Base-by-base conservation (phyloP, 805 yeast species). In the Blastobotrys attinorum region DNA sequence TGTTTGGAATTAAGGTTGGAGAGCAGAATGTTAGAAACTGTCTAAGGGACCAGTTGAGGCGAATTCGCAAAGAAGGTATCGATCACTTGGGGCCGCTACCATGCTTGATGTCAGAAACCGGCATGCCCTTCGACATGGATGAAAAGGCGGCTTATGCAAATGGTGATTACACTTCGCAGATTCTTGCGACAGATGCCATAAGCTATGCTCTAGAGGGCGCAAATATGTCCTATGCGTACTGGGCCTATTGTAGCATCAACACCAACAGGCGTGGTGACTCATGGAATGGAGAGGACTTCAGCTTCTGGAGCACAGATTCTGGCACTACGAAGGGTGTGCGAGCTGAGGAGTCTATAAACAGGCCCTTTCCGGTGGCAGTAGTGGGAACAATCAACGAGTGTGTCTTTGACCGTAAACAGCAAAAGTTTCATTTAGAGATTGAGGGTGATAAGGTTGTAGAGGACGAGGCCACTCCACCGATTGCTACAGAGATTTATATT, bases 71-170 rank as follows among this genome's bases (percentile, higher is more conserved):
- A 17, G 97, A 92, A 58, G 77, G 87, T 3, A 58, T 64, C 4
- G 71, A 70, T 3, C 60, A 73, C 23, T 61, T 89, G 31, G 97
- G 97, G 2, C 41, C 49, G 2, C 69, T 87, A 7, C 96, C 97
- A 0, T 73, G 83, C 7, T 64, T 90, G 18, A 79, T 92, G 72
- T 77, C 95, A 1, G 98, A 90, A 61, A 88, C 90, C n/a, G 98
- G 98, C 4, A 86, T 90, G 81, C 97, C 98, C 2, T 86, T 82
- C 60, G 96, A 92, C 61, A 85, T 90, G 96, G 89, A 90, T 61
- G 71, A 76, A 46, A 85, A 83, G 57, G 68, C 64, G 39, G 83
- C 96, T 0, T 89, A 75, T 56, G 60, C 61, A 1, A 70, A 69
- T 45, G 88, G 89, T 1, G 76, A 77, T 48, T 92, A 77, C 60